Base-by-base conservation (phyloP, 495 filamentous ascomycete genomes). In the Symbiotaphrina buchneri region DNA sequence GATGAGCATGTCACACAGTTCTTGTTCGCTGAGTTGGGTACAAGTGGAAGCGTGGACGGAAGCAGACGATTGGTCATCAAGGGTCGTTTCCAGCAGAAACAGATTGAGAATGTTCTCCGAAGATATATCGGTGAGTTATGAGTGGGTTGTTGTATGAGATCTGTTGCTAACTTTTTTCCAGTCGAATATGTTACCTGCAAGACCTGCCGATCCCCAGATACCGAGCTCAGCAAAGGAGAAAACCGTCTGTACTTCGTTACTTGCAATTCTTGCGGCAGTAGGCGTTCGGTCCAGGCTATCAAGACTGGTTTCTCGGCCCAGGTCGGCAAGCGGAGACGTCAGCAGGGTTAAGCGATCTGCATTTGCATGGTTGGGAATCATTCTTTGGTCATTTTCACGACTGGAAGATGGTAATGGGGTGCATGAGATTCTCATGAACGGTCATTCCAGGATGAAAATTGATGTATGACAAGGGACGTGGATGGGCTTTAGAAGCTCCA, bases 261-360 rank as follows among this genome's bases (percentile, higher is more conserved):
- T 19, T 79, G 72, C 61, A 81, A 83, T 59, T 81, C 75, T 14
- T 94, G 90, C 45, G 79, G 81, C 32, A 82, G 73, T 32, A 68
- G 85, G 49, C 76, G 90, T 46, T 80, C 70, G 41, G 87, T 97
- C 52, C 76, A 79, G 36, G 81, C 87, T 32, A 95, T 97, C 74
- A 97, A 95, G 73, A 92, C 81, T 25, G 87, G 87, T 79, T 97
- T 95, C 80, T 81, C 80, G 46, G 81, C 81, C 51, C 82, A 91
- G 56, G 77, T 97, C 53, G 85, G 85, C 47, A 93, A 93, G 74
- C 71, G 87, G 59, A 81, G 70, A 60, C 68, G 69, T 44, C 56
- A 64, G 26, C 34, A 36, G 34, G 28, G 28, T 7, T 36, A 36
- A n/a, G n/a, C n/a, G n/a, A n/a, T n/a, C n/a, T n/a, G n/a, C n/a